These are phyloP conservation scores for Leucogyrophana mollusca DNA, from an alignment of 768 basidiomycete species.

Conservation along the genomic window DNA sequence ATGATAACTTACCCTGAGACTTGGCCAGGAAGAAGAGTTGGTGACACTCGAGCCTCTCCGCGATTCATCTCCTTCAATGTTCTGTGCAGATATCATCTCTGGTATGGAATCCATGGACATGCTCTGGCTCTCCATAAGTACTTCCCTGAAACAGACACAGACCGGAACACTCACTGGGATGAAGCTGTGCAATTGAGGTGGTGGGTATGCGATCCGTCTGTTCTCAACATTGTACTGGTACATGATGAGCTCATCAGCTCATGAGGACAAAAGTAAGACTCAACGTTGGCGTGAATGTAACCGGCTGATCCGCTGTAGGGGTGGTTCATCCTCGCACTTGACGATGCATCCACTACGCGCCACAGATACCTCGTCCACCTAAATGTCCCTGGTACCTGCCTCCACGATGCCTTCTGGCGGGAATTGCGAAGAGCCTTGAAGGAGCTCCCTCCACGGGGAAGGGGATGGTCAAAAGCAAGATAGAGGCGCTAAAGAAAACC, in stretches of 20 bases:
- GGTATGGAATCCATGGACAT: constrained; percentile 22
- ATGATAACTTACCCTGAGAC: constrained; percentile 16
- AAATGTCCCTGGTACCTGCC: no score
- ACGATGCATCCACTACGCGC: no score
- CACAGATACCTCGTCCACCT: no score
- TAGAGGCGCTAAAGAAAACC: no score
- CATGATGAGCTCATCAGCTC: background rate
- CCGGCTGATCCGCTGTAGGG: constrained; percentile 26
- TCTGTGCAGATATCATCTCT: constrained; percentile 5
- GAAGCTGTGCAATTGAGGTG: constrained; percentile 25
- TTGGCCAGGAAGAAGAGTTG: constrained; percentile 4
- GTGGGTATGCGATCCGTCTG: background rate
- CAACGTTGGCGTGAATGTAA: constrained; percentile 22
- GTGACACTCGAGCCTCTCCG: no score
- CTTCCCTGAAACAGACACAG: background rate
- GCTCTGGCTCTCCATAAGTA: constrained; percentile 14
- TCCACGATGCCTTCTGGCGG: no score
- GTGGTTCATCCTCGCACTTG: constrained; percentile 23
- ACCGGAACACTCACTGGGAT: constrained; percentile 20
- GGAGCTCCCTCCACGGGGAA: no score
- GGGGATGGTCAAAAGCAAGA: no score
- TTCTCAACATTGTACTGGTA: constrained; percentile 10
- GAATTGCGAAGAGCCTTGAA: no score
- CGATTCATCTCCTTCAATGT: no score
- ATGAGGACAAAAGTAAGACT: constrained; percentile 4